A percentile compares a stretch with the other conserved stretches of the same genome.
phyloP scores from a whole-genome alignment of 1,139 yeast genomes.

The Yamadazyma sp. region DNA sequence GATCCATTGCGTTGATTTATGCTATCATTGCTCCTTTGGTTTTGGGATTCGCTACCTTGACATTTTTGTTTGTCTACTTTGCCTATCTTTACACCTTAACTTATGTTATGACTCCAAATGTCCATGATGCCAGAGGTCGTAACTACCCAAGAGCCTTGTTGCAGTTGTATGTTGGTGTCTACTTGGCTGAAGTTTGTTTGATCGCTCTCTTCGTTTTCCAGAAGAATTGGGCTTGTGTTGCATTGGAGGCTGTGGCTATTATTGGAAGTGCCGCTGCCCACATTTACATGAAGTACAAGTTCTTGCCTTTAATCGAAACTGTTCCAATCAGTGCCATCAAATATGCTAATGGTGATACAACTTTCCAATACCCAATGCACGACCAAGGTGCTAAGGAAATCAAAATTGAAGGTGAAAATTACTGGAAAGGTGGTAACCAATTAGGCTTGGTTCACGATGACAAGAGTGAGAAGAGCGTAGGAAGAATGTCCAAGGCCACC shows the following conservation, averaged over 20 bases:
- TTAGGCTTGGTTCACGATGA: slow-evolving; percentile 29
- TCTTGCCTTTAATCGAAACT: slow-evolving; percentile 60
- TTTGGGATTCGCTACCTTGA: slow-evolving; percentile 47
- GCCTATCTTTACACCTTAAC: slow-evolving; percentile 59
- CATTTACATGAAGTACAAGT: slow-evolving; percentile 55
- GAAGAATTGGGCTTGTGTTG: slow-evolving; percentile 73
- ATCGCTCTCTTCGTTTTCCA: slow-evolving; percentile 68
- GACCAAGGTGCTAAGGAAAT: slow-evolving; percentile 68
- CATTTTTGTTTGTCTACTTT: slow-evolving; percentile 50
- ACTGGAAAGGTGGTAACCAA: slow-evolving; percentile 49
- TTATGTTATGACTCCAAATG: slow-evolving; percentile 57
- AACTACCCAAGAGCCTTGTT: slow-evolving; percentile 66
- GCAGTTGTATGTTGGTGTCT: slow-evolving; percentile 64
- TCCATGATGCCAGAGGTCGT: slow-evolving; percentile 60
- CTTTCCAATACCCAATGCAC: slow-evolving; percentile 50
- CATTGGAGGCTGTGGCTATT: slow-evolving; percentile 55
- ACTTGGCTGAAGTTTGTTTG: slow-evolving; percentile 65
- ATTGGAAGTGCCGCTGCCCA: slow-evolving; percentile 55
- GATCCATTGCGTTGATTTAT: slow-evolving; percentile 40
- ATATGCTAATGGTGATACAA: slow-evolving; percentile 54
- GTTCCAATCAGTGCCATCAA: slow-evolving; percentile 76
- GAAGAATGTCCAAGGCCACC: slow-evolving; percentile 2
- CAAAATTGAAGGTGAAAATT: slow-evolving; percentile 51
- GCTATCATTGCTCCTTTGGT: slow-evolving; percentile 46
- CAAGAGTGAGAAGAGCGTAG: slow-evolving; percentile 9